A percentile compares a stretch with the other conserved stretches of the same genome.
phyloP scores from a whole-genome alignment of 768 basidiomycete species.

The Hericium rajendrae region DNA sequence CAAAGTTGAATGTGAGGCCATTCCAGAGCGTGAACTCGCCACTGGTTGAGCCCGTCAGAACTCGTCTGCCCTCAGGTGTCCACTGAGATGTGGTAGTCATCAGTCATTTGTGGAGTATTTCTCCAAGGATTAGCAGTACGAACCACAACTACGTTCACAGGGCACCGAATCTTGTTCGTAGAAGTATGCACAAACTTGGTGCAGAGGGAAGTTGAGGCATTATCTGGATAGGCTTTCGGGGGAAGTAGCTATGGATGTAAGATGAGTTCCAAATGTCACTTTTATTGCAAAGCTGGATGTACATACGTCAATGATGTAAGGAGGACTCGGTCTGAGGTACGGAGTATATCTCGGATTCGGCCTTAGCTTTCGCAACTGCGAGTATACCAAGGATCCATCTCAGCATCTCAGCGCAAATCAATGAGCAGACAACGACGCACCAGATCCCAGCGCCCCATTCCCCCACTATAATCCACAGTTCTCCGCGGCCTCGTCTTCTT shows the following conservation, averaged over 20 bases:
- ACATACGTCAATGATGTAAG: slow-evolving; percentile 83
- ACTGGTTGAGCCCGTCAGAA: slow-evolving; percentile 90
- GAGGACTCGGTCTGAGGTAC: slow-evolving; percentile 73
- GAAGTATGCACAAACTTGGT: slow-evolving; percentile 98
- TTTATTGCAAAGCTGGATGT: slow-evolving; percentile 10
- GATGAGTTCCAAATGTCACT: slow-evolving; percentile 13
- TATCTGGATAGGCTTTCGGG: slow-evolving; percentile 84
- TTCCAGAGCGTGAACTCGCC: slow-evolving; percentile 99
- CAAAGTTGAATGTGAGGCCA: slow-evolving; percentile 97
- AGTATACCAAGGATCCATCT: slow-evolving; percentile 2
- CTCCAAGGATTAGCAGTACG: slow-evolving; percentile 22
- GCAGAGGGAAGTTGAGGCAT: slow-evolving; percentile 88
- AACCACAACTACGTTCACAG: slow-evolving; percentile 91
- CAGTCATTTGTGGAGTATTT: not conserved
- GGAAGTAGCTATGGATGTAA: slow-evolving; percentile 68
- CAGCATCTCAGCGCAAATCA: not conserved
- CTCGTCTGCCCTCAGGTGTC: slow-evolving; percentile 92
- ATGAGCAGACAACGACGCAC: slow-evolving; percentile 29
- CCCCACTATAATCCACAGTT: slow-evolving; percentile 93
- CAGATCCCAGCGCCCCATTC: slow-evolving; percentile 76
- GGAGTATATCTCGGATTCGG: slow-evolving; percentile 71
- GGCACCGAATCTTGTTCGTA: slow-evolving; percentile 96
- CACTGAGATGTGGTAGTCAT: slow-evolving; percentile 44
- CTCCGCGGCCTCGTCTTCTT: slow-evolving; percentile 89
- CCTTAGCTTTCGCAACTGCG: slow-evolving; percentile 65